These are phyloP conservation scores for Vanderwaltozyma yarrowii DNA, from an alignment of 805 yeast genomes.

Conservation along the genomic window DNA sequence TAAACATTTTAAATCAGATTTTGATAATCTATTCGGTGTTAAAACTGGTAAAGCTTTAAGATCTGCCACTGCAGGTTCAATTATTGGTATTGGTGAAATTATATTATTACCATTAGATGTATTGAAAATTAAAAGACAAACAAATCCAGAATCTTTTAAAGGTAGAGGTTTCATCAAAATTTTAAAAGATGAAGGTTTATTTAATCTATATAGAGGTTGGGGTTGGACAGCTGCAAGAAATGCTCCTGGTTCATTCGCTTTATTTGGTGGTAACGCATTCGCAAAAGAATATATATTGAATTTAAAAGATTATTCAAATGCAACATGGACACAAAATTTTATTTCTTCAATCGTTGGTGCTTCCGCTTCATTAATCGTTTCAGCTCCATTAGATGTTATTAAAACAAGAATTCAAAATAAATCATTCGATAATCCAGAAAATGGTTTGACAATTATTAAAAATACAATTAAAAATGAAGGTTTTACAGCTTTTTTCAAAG, in stretches of 20 bases:
- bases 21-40: slow-evolving; percentile 72
- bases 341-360: slow-evolving; percentile 95
- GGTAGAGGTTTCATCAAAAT: slow-evolving; percentile 94
- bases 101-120: slow-evolving; percentile 93
- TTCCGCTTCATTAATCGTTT: slow-evolving; percentile 88
- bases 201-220: slow-evolving; percentile 94
- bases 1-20: slow-evolving; percentile 56
- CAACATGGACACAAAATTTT: slow-evolving; percentile 93
- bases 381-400: slow-evolving; percentile 96
- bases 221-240: slow-evolving; percentile 99
- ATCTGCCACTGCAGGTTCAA: slow-evolving; percentile 95
- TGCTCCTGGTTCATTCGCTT: slow-evolving; percentile 97
- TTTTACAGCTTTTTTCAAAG: slow-evolving; percentile 82
- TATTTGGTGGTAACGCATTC: slow-evolving; percentile 97
- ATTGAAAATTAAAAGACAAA: slow-evolving; percentile 95
- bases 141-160: slow-evolving; percentile 98
- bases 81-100: slow-evolving; percentile 97
- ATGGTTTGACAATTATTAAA: slow-evolving; percentile 85
- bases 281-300: slow-evolving; percentile 94
- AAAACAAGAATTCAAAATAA: slow-evolving; percentile 97
- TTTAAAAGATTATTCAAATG: slow-evolving; percentile 73
- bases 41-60: slow-evolving; percentile 96
- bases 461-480: slow-evolving; percentile 94
- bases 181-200: slow-evolving; percentile 73
- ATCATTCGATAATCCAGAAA: slow-evolving; percentile 90